phyloP scores from a whole-genome alignment of 2,329 filamentous ascomycete genomes.

The Beauveria varroae region DNA sequence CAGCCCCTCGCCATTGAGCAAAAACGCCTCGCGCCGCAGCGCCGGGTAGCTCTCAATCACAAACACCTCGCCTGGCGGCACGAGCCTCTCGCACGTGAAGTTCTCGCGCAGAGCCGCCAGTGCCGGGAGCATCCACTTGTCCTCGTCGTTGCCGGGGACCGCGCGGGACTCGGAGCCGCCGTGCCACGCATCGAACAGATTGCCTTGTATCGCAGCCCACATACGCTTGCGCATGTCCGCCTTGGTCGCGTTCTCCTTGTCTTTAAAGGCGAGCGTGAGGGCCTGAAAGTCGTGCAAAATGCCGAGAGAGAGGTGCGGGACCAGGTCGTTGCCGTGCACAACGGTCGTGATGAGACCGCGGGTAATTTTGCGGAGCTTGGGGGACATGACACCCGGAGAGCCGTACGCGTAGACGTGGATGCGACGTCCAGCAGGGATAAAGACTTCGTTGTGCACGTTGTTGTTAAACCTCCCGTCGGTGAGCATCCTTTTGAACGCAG shows the following conservation, averaged over 20 bases:
- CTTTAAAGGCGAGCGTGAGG: slow-evolving; percentile 64
- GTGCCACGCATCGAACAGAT: slow-evolving; percentile 55
- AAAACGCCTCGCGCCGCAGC: slow-evolving; percentile 58
- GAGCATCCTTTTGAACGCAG: slow-evolving; percentile 33
- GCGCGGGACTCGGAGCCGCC: slow-evolving; percentile 22
- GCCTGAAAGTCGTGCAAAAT: slow-evolving; percentile 69
- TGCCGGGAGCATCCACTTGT: slow-evolving; percentile 61
- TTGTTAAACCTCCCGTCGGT: slow-evolving; percentile 23
- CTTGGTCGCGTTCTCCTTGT: slow-evolving; percentile 59
- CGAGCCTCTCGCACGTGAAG: slow-evolving; percentile 62
- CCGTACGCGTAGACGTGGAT: slow-evolving; percentile 78
- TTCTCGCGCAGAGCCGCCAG: slow-evolving; percentile 58
- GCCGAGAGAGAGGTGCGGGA: slow-evolving; percentile 66
- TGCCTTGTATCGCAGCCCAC: slow-evolving; percentile 57
- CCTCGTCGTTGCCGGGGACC: slow-evolving; percentile 43
- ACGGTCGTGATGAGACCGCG: slow-evolving; percentile 68
- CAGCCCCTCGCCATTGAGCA: slow-evolving; percentile 36
- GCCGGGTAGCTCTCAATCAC: slow-evolving; percentile 61
- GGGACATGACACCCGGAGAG: slow-evolving; percentile 64
- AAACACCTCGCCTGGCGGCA: slow-evolving; percentile 72
- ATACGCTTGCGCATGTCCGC: slow-evolving; percentile 59
- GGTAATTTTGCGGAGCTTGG: slow-evolving; percentile 61
- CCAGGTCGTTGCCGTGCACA: slow-evolving; percentile 65
- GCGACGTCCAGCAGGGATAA: slow-evolving; percentile 58
- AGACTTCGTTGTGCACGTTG: slow-evolving; percentile 29